A percentile compares a stretch with the other conserved stretches of the same genome.
phyloP scores from a whole-genome alignment of 352 stramenopile species.

The Globisporangium rhizosaccharum region DNA sequence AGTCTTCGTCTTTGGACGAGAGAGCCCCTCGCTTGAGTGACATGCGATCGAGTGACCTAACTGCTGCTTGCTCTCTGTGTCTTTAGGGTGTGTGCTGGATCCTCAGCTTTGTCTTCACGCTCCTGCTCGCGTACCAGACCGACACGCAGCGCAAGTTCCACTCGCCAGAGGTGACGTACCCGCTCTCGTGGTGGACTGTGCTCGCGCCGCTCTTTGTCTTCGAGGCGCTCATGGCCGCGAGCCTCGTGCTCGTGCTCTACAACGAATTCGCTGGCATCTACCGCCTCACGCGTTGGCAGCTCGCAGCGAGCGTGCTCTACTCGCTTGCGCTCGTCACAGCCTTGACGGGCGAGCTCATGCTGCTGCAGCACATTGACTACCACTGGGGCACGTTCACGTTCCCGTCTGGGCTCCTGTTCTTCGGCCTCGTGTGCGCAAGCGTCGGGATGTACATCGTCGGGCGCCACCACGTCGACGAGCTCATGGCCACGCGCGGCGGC shows the following conservation, averaged over 20 bases:
- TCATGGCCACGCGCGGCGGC: slow-evolving; percentile 76
- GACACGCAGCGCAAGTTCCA: slow-evolving; percentile 40
- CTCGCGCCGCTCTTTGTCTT: slow-evolving; percentile 62
- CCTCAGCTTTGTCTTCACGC: slow-evolving; percentile 72
- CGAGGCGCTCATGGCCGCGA: slow-evolving; percentile 48
- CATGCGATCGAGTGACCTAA: not conserved
- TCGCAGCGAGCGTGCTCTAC: slow-evolving; percentile 71
- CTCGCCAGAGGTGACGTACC: slow-evolving; percentile 18
- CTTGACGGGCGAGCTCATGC: slow-evolving; percentile 66
- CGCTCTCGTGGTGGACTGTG: slow-evolving; percentile 72
- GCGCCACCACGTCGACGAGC: slow-evolving; percentile 68
- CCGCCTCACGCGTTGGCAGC: slow-evolving; percentile 65
- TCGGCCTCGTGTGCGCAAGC: slow-evolving; percentile 66
- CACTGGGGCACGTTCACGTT: slow-evolving; percentile 72
- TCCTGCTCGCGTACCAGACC: slow-evolving; percentile 73
- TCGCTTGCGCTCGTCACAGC: slow-evolving; percentile 52
- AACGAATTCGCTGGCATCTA: slow-evolving; percentile 76
- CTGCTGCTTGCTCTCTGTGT: slow-evolving; percentile 5
- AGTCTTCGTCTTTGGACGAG: not conserved
- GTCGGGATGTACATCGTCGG: slow-evolving; percentile 79
- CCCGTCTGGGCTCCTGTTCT: slow-evolving; percentile 69
- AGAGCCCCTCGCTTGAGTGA: too few relatives aligned
- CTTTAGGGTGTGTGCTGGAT: slow-evolving; percentile 70
- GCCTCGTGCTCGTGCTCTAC: slow-evolving; percentile 66
- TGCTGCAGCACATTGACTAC: slow-evolving; percentile 69